These are phyloP conservation scores for Coniochaeta pulveracea DNA, from an alignment of 2,329 filamentous ascomycete genomes.

Conservation along the genomic window DNA sequence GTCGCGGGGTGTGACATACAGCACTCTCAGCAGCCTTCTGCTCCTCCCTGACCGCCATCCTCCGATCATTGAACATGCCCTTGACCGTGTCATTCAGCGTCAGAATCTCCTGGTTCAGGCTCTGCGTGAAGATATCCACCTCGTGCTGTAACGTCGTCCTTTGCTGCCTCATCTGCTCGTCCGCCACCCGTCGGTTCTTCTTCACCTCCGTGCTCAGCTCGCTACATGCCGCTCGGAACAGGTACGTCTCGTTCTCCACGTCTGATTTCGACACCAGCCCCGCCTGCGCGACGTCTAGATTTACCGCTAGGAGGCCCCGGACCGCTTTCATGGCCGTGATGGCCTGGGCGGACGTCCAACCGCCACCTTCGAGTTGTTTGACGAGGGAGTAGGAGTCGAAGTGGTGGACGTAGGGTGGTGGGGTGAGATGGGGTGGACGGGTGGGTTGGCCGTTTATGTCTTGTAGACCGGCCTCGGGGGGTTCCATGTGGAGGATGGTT, in stretches of 20 bases:
- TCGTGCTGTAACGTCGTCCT: constrained; percentile 84
- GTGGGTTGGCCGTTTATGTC: constrained; percentile 11
- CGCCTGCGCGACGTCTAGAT: constrained; percentile 69
- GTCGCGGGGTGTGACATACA: constrained; percentile 36
- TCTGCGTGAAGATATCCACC: constrained; percentile 82
- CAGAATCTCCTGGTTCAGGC: constrained; percentile 70
- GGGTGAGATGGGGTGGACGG: constrained; percentile 52
- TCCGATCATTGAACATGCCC: constrained; percentile 91
- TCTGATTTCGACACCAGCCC: constrained; percentile 82
- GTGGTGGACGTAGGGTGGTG: constrained; percentile 81
- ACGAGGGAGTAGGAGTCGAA: constrained; percentile 93
- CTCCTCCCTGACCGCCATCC: constrained; percentile 82
- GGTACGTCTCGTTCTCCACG: constrained; percentile 88
- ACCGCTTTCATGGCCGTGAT: constrained; percentile 89
- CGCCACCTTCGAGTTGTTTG: constrained; percentile 59
- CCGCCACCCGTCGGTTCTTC: constrained; percentile 62
- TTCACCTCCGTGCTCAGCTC: constrained; percentile 82
- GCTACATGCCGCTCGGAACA: constrained; percentile 88
- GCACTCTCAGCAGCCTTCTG: constrained; percentile 75
- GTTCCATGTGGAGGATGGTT: constrained; percentile 30
- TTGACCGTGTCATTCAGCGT: constrained; percentile 84
- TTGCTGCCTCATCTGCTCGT: constrained; percentile 74
- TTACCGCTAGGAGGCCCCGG: constrained; percentile 61
- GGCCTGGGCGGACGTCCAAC: constrained; percentile 64
- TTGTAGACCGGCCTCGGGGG: constrained; percentile 15